A percentile compares a stretch with the other conserved stretches of the same genome.
Conservation (phyloP, 208 protist species). For the Crithidia mellificae region DNA sequence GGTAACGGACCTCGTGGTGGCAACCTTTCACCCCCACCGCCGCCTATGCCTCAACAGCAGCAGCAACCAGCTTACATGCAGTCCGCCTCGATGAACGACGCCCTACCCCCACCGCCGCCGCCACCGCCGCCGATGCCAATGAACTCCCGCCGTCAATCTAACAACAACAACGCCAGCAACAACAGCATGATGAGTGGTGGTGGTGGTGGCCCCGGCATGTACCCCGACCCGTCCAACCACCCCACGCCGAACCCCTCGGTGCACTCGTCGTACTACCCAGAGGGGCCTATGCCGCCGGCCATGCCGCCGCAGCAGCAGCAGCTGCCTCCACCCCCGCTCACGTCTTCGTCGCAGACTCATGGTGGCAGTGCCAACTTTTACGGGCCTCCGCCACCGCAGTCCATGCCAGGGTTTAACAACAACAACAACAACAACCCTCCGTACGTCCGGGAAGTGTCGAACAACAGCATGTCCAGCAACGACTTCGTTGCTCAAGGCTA, state of each 20-base stretch:
- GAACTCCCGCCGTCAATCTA: background rate
- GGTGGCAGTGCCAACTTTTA: no score
- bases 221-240: background rate
- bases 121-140: conserved; percentile 1
- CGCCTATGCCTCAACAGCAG: background rate
- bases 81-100: background rate
- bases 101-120: background rate
- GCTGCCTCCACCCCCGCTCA: background rate
- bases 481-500: background rate
- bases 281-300: background rate
- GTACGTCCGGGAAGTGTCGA: background rate
- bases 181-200: conserved; percentile 1
- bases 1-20: background rate
- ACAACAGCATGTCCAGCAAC: background rate
- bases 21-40: background rate
- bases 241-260: background rate
- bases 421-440: background rate
- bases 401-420: no score
- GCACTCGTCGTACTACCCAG: conserved; percentile 6
- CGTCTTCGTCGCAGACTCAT: no score
- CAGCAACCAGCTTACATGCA: background rate
- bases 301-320: conserved; percentile 6
- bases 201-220: conserved; percentile 3
- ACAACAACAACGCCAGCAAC: conserved; percentile 1
- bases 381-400: no score